These are phyloP conservation scores for Chaetoceros muelleri DNA, from an alignment of 108 stramenopile genomes.

Conservation along the genomic window DNA sequence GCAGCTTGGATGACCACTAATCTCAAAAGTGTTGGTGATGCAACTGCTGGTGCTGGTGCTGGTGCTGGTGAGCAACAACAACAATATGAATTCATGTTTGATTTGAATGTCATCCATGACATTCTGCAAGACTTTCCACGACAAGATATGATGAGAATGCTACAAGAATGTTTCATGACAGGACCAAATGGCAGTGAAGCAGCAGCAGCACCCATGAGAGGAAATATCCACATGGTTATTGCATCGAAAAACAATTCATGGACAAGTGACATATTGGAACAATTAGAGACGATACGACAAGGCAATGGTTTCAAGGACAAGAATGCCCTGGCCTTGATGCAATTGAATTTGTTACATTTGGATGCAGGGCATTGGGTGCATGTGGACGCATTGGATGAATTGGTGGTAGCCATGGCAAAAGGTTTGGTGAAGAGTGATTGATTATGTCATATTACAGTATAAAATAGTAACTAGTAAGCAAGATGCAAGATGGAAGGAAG, in stretches of 20 bases:
- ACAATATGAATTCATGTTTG: slow-evolving; percentile 68
- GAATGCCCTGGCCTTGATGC: slow-evolving; percentile 21
- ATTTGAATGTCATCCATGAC: slow-evolving; percentile 46
- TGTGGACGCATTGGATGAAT: slow-evolving; percentile 69
- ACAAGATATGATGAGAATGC: slow-evolving; percentile 45
- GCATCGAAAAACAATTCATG: slow-evolving; percentile 67
- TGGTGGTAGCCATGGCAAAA: slow-evolving; percentile 15
- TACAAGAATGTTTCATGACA: slow-evolving; percentile 17
- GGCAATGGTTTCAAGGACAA: slow-evolving; percentile 3
- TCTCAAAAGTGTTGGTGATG: slow-evolving; percentile 9
- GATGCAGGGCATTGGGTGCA: slow-evolving; percentile 88
- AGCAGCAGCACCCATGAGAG: too few species aligned
- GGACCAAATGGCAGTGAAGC: too few species aligned
- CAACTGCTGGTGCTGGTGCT: too few species aligned
- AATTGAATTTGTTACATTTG: slow-evolving; percentile 45
- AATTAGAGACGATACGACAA: slow-evolving; percentile 26
- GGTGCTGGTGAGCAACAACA: too few species aligned
- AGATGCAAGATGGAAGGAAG: too few species aligned
- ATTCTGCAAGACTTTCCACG: slow-evolving; percentile 47
- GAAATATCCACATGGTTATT: slow-evolving; percentile 47
- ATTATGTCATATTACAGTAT: neutral
- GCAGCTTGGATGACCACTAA: slow-evolving; percentile 44
- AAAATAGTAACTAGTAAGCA: too few species aligned
- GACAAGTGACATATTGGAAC: slow-evolving; percentile 30
- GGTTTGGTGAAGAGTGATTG: neutral